Evolutionary conservation across 1,284 basidiomycete genomes (phyloP), one percentile per base, ranked within the genome.

Genomic region (Ustilago loliicola): DNA sequence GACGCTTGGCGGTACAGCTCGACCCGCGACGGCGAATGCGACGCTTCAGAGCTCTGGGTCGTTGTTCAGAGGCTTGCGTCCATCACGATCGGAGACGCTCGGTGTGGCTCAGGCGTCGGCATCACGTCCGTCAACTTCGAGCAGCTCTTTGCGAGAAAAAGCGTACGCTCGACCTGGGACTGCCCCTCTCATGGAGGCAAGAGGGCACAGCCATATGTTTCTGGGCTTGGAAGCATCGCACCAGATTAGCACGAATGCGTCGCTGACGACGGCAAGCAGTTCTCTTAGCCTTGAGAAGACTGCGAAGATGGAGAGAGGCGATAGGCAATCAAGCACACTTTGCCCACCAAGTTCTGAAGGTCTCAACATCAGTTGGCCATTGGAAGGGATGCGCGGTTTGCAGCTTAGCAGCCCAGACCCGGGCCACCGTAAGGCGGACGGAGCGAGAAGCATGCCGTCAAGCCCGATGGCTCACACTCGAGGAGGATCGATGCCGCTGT

Each of bases 11-110:
- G 65, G 47, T 4, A 27, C 34, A 27, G 25, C 29, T 32, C 66
- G 71, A 54, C 71, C 71, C 17, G 38, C 66, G 2, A 73, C 71
- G 13, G 71, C 71, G 21, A 65, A 53, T 29, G 65, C 66, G 3
- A 58, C 47, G 10, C 36, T 72, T 19, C 53, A 59, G n/a, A 60
- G 32, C 21, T 19, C 32, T 19, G 8, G 47, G 5, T 25, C 51
- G 5, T 42, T 58, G 11, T 38, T 42, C 7, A n/a, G 57, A 13
- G 29, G 23, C 10, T 30, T 13, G 3, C 38, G 23, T 8, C 10
- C 21, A 1, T 21, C 21, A 23, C 56, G 52, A 8, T 21, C 36
- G 11, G 30, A 51, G 11, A 25, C 48, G n/a, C 6, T 25, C n/a
- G 19, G n/a, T 2, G 38, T 23, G 10, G 7, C 42, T 2, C 27